These are phyloP conservation scores for Metschnikowia vanudenii DNA, from an alignment of 805 yeast genomes.

Conservation along the genomic window DNA sequence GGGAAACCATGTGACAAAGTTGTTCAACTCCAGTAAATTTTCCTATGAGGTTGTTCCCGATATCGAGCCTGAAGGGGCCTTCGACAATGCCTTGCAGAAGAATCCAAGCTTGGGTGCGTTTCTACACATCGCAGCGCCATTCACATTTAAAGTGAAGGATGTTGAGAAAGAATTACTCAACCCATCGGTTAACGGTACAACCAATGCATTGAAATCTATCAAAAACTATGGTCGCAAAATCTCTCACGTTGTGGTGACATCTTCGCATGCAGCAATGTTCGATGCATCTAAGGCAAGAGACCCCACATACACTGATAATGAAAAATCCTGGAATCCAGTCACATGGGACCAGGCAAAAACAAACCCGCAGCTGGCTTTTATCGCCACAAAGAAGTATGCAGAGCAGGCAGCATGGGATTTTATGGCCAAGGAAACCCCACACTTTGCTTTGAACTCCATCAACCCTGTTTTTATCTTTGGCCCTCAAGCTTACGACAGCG, in stretches of 20 bases:
- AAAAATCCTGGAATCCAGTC: conserved; percentile 50
- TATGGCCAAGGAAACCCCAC: conserved; percentile 28
- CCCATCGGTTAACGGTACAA: conserved; percentile 46
- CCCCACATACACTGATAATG: conserved; percentile 31
- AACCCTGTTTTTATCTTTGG: conserved; percentile 28
- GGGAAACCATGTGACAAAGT: conserved; percentile 22
- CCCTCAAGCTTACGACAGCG: conserved; percentile 28
- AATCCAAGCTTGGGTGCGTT: conserved; percentile 53
- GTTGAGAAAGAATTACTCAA: conserved; percentile 50
- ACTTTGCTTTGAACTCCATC: conserved; percentile 37
- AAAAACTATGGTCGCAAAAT: conserved; percentile 11
- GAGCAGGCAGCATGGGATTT: conserved; percentile 40
- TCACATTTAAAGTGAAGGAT: conserved; percentile 42
- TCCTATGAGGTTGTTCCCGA: conserved; percentile 48
- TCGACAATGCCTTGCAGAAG: conserved; percentile 43
- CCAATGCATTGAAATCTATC: conserved; percentile 14
- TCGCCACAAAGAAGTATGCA: conserved; percentile 33
- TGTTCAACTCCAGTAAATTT: conserved; percentile 34
- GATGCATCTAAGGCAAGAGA: conserved; percentile 29
- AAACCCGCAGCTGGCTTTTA: conserved; percentile 32
- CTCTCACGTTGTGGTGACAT: conserved; percentile 13
- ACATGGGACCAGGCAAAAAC: conserved; percentile 44
- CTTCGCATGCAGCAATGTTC: conserved; percentile 16
- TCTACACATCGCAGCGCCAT: conserved; percentile 63
- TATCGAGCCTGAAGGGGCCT: conserved; percentile 45